These are phyloP conservation scores for Clohesyomyces aquaticus DNA, from an alignment of 495 filamentous ascomycete species.

Conservation along the genomic window DNA sequence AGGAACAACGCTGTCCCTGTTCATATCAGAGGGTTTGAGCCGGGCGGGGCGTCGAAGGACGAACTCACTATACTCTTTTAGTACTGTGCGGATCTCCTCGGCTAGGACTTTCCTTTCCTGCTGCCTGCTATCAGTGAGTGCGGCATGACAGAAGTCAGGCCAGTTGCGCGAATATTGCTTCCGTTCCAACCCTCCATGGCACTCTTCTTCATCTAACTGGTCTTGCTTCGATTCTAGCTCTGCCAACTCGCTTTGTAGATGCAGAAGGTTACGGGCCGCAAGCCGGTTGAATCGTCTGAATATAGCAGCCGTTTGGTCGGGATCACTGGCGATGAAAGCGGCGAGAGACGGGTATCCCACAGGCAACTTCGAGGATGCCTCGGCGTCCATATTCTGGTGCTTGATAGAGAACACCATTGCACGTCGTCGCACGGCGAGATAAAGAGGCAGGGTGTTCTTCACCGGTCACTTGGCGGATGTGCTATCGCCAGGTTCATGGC, in stretches of 20 bases:
- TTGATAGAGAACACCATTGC: too few species aligned
- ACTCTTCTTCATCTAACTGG: slow-evolving; percentile 16
- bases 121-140: slow-evolving; percentile 2
- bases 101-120: slow-evolving; percentile 20
- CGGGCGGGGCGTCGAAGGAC: not conserved
- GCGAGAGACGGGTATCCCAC: slow-evolving; percentile 23
- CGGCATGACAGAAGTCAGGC: slow-evolving; percentile 15
- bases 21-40: not conserved
- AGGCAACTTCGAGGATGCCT: not conserved
- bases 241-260: slow-evolving; percentile 26
- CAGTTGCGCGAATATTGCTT: slow-evolving; percentile 18
- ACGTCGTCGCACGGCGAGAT: too few species aligned
- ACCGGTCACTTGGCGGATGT: too few species aligned
- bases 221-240: slow-evolving; percentile 21
- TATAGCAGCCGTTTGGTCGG: slow-evolving; percentile 20
- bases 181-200: not conserved
- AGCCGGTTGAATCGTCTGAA: slow-evolving; percentile 29
- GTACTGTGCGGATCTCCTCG: slow-evolving; percentile 1
- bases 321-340: slow-evolving; percentile 28
- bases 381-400: too few species aligned
- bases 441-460: too few species aligned
- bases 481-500: too few species aligned
- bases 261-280: slow-evolving; percentile 22
- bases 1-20: slow-evolving; percentile 13
- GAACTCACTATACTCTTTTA: slow-evolving; percentile 25